Evolutionary conservation across 495 filamentous ascomycete genomes (phyloP), one percentile per base, ranked within the genome.

Genomic region (Penicillium paxilli): DNA sequence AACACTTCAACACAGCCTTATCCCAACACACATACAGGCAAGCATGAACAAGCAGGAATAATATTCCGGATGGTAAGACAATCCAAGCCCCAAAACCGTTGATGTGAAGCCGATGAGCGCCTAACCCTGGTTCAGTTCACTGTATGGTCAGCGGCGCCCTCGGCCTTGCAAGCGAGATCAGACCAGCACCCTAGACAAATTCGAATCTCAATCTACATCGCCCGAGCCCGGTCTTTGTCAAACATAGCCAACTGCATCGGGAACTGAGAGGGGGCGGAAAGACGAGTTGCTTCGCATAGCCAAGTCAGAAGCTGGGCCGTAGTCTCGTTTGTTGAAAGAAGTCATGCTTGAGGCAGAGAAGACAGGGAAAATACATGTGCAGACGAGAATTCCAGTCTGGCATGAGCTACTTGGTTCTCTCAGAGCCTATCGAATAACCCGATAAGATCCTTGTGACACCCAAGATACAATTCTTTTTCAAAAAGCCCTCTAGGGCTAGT

Each of bases 61-160:
- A 2, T 40, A 1, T 25, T 37, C 47, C 11, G 28, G 12, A 32
- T 12, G 19, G 38, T 28, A 26, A 49, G 33, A 42, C 33, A 57
- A 44, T 41, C 17, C 35, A 38, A 35, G 49, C 58, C 54, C 47
- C 40, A 35, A 55, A 55, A 28, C 56, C 59, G 63, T 63, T 65
- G 49, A 58, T 1, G 59, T 60, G 63, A 25, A 60, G 57, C 59
- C 50, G 25, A 26, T 33, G 44, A 54, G 52, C 53, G 42, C 42
- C 23, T 17, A 10, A 44, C 25, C 45, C 17, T 55, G 35, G 14
- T 38, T 11, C 14, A 12, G 32, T 12, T 28, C 25, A 40, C 37
- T 26, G 40, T 8, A 19, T 35, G 7, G 40, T 11, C 11, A 24
- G 41, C 20, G 10, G 41, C n/a, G n/a, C 41, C 10, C 22, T 44